Conservation (phyloP, 179 eudicot species). For the Beta macrorhiza region DNA sequence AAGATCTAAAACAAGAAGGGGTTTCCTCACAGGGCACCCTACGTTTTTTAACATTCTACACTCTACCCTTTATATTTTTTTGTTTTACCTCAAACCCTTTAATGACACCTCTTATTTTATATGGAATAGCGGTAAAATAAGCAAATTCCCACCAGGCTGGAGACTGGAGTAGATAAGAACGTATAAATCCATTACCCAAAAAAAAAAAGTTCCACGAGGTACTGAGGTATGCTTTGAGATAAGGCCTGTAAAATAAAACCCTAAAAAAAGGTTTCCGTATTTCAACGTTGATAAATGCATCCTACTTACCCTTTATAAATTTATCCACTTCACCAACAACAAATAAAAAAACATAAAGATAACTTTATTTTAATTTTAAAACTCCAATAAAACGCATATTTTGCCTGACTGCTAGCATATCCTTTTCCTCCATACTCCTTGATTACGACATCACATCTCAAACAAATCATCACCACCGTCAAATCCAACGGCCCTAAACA, state of each 20-base stretch:
- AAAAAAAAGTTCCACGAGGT: not conserved
- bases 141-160: not conserved
- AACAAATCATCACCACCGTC: constrained; percentile 12
- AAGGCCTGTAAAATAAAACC: constrained; percentile 22
- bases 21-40: no score
- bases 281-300: constrained; percentile 18
- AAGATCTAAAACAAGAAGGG: no score
- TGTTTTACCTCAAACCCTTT: no score
- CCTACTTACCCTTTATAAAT: not conserved
- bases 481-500: constrained; percentile 16
- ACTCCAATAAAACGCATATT: not conserved
- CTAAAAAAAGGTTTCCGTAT: not conserved
- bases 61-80: no score
- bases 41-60: no score
- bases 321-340: not conserved
- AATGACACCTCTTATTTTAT: no score
- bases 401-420: constrained; percentile 22
- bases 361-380: not conserved
- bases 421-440: constrained; percentile 27
- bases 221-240: not conserved
- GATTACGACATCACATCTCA: constrained; percentile 25
- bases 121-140: not conserved
- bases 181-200: not conserved
- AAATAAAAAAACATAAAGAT: not conserved
- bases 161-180: constrained; percentile 2